Conservation (phyloP, 768 basidiomycete species). For the Gelatoporia subvermispora region DNA sequence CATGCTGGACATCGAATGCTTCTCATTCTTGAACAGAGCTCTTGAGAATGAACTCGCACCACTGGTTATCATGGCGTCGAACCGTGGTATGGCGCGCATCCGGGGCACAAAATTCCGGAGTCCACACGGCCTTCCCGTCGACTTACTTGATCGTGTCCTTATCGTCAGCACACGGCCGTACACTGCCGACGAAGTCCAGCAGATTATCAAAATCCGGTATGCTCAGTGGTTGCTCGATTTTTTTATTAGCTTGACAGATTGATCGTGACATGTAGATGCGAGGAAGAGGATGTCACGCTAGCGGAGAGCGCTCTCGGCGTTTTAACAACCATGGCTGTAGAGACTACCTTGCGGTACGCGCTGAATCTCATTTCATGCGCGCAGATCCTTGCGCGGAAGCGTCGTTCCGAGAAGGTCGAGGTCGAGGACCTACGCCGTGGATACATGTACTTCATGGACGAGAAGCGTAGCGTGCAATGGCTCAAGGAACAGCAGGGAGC, state of each 20-base stretch:
- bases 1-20: slow-evolving; percentile 99
- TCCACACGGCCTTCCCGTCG: slow-evolving; percentile 92
- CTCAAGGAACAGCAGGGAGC: slow-evolving; percentile 77
- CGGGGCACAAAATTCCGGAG: slow-evolving; percentile 92
- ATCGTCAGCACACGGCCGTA: slow-evolving; percentile 95
- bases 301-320: slow-evolving; percentile 67
- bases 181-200: slow-evolving; percentile 72
- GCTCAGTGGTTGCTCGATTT: slow-evolving; percentile 12
- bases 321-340: slow-evolving; percentile 82
- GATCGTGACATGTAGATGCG: slow-evolving; percentile 46
- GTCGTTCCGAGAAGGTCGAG: slow-evolving; percentile 77
- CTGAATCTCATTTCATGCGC: slow-evolving; percentile 94
- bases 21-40: slow-evolving; percentile 96
- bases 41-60: slow-evolving; percentile 92
- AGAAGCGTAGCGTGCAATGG: slow-evolving; percentile 90
- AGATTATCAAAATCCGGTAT: slow-evolving; percentile 91
- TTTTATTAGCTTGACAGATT: slow-evolving; percentile 3
- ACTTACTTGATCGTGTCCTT: slow-evolving; percentile 90
- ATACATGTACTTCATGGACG: slow-evolving; percentile 90
- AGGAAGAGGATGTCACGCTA: slow-evolving; percentile 93
- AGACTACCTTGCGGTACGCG: slow-evolving; percentile 90
- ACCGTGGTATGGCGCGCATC: slow-evolving; percentile 91
- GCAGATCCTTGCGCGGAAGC: slow-evolving; percentile 77
- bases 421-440: slow-evolving; percentile 80
- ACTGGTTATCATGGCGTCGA: slow-evolving; percentile 97